Evolutionary conservation across 2,329 filamentous ascomycete species (phyloP).

Genomic region (Phaeosphaeriaceae sp.): DNA sequence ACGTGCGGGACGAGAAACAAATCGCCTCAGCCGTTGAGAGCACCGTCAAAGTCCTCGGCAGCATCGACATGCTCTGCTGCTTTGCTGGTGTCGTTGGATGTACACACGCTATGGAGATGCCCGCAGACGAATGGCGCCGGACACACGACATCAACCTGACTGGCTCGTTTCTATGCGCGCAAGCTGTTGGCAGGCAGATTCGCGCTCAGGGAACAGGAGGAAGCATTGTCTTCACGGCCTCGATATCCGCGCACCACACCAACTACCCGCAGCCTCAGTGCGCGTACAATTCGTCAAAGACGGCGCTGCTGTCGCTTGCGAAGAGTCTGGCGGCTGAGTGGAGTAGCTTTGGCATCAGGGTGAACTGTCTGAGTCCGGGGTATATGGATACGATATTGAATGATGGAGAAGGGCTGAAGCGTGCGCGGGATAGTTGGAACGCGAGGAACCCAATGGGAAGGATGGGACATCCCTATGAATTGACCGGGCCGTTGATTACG

Average conservation of each 20-base stretch:
- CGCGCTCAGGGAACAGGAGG: slow-evolving; percentile 58
- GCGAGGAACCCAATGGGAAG: slow-evolving; percentile 67
- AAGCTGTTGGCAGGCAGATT: slow-evolving; percentile 62
- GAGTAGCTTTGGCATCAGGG: slow-evolving; percentile 72
- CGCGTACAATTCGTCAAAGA: slow-evolving; percentile 76
- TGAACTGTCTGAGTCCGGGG: slow-evolving; percentile 74
- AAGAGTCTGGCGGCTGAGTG: slow-evolving; percentile 75
- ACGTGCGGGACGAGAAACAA: slow-evolving; percentile 64
- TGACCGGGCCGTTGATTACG: slow-evolving; percentile 68
- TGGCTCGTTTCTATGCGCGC: slow-evolving; percentile 73
- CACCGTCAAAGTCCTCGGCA: slow-evolving; percentile 55
- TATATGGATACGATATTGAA: slow-evolving; percentile 83
- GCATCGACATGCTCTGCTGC: slow-evolving; percentile 64
- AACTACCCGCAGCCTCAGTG: slow-evolving; percentile 77
- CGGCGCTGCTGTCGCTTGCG: slow-evolving; percentile 68
- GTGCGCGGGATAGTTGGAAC: slow-evolving; percentile 63
- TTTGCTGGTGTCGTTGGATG: slow-evolving; percentile 74
- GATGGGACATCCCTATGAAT: slow-evolving; percentile 69
- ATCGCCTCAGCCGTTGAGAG: slow-evolving; percentile 51
- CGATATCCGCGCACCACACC: slow-evolving; percentile 71
- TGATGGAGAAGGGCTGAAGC: slow-evolving; percentile 65
- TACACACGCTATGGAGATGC: slow-evolving; percentile 66
- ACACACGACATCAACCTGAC: slow-evolving; percentile 76
- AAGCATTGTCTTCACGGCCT: slow-evolving; percentile 70
- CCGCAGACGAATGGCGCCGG: slow-evolving; percentile 65